Evolutionary conservation across 106 monocot species (phyloP), one percentile per base, ranked within the genome.

Genomic region (Amphibolis antarctica): DNA sequence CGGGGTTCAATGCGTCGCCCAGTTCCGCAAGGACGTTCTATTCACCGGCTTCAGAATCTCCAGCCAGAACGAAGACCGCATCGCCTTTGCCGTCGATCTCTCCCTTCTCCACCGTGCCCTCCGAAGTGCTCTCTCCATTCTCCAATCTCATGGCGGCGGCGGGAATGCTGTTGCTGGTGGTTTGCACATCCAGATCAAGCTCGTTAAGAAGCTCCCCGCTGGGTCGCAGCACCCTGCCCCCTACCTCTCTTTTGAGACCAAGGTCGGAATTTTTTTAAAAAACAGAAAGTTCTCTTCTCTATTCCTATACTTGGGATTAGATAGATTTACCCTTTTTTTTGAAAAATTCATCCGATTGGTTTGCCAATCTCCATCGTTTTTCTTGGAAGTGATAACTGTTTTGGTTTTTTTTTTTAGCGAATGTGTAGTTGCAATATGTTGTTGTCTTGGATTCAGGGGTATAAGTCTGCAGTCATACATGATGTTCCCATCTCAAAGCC

Each of bases 401-500:
- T 21, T 21, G 21, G 12, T 20, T 63, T 46, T 5, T 27, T 46
- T 56, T 25, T 56, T 10, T 56, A 27, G 24, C 2, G 7, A 36
- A 36, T 36, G 36, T 36, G 36, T 4, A 36, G 36, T 36, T 36
- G 36, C 36, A 2, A 36, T 4, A 36, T 36, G 36, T 36, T 7
- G 36, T 36, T 7, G 36, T 36, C 36, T 36, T 36, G 36, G 36
- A 42, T 59, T 50, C 59, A 74, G 74, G 74, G 74, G 5, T 66
- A 59, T 59, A 74, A 61, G 22, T 82, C 87, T 10, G 98, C 98
- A 25, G 98, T 98, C 51, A 80, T 98, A 49, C 98, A 98, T 64
- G 98, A 98, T 46, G 98, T 98, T 10, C 98, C 90, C 46, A 98
- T 98, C 28, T 98, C 98, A 51, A 82, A 81, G 52, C 87, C 98